Evolutionary conservation across 306 rosid species (phyloP).

Genomic region (Vicia villosa): DNA sequence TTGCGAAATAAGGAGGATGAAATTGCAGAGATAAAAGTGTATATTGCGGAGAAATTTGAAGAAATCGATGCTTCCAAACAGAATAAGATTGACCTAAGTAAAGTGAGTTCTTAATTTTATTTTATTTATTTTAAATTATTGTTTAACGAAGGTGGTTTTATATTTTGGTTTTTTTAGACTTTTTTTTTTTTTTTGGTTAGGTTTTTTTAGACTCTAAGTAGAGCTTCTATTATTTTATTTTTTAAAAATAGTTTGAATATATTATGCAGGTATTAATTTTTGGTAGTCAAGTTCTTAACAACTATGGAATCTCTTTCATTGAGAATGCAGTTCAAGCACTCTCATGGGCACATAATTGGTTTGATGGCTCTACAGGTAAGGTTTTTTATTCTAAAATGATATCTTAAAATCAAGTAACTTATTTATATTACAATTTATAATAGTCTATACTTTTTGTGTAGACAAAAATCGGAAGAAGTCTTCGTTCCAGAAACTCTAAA

Average conservation of each 20-base stretch:
- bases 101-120: constrained; percentile 13
- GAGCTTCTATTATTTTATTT: too few relatives aligned
- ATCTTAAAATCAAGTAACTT: too few relatives aligned
- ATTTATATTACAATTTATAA: too few relatives aligned
- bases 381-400: too few relatives aligned
- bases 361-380: not conserved
- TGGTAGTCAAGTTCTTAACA: not conserved
- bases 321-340: not conserved
- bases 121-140: too few relatives aligned
- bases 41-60: constrained; percentile 18
- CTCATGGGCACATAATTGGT: not conserved
- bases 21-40: constrained; percentile 19
- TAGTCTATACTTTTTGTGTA: too few relatives aligned
- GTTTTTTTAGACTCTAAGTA: not conserved
- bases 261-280: not conserved
- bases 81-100: constrained; percentile 6
- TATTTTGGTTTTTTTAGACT: not conserved
- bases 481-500: too few relatives aligned
- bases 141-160: too few relatives aligned
- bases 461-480: too few relatives aligned
- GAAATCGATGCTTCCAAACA: constrained; percentile 4
- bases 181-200: too few relatives aligned
- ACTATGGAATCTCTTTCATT: not conserved
- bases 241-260: too few relatives aligned
- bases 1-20: constrained; percentile 27